These are phyloP conservation scores for Yamadazyma olivae DNA, from an alignment of 805 yeast genomes.

Conservation along the genomic window DNA sequence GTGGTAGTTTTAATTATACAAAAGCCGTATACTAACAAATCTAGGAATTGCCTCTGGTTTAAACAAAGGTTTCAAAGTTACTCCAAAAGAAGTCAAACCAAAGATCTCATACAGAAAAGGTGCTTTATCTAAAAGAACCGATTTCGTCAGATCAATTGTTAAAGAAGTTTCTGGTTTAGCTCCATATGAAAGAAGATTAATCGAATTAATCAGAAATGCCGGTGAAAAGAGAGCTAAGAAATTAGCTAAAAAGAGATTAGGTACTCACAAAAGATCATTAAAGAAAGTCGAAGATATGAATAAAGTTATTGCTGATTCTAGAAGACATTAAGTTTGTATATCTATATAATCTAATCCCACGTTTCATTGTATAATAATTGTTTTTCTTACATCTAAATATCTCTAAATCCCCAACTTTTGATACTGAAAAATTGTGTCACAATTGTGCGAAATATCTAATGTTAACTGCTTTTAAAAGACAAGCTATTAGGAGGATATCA, in stretches of 20 bases:
- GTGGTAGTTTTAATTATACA: too few species aligned
- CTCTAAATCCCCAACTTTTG: too few species aligned
- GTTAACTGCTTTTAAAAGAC: too few species aligned
- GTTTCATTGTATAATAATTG: too few species aligned
- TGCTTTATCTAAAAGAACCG: constrained; percentile 91
- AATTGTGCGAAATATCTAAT: too few species aligned
- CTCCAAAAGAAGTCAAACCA: constrained; percentile 70
- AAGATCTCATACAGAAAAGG: constrained; percentile 93
- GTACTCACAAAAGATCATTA: constrained; percentile 99
- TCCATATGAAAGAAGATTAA: constrained; percentile 99
- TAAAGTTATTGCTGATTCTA: constrained; percentile 92
- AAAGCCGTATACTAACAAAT: constrained; percentile 42
- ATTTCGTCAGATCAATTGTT: constrained; percentile 91
- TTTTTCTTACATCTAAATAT: too few species aligned
- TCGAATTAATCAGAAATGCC: constrained; percentile 99
- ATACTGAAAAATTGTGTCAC: too few species aligned
- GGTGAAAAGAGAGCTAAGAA: constrained; percentile 99
- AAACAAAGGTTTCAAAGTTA: constrained; percentile 99
- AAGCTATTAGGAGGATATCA: too few species aligned
- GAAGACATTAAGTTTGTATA: constrained; percentile 67
- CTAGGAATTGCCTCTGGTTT: constrained; percentile 94
- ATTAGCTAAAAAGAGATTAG: constrained; percentile 99
- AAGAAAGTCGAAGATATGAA: constrained; percentile 99
- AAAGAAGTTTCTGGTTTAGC: constrained; percentile 98
- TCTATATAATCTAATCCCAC: constrained; percentile 9